Conservation (phyloP, 164 flowering plant genomes). For the Paratinospora sagittata region DNA sequence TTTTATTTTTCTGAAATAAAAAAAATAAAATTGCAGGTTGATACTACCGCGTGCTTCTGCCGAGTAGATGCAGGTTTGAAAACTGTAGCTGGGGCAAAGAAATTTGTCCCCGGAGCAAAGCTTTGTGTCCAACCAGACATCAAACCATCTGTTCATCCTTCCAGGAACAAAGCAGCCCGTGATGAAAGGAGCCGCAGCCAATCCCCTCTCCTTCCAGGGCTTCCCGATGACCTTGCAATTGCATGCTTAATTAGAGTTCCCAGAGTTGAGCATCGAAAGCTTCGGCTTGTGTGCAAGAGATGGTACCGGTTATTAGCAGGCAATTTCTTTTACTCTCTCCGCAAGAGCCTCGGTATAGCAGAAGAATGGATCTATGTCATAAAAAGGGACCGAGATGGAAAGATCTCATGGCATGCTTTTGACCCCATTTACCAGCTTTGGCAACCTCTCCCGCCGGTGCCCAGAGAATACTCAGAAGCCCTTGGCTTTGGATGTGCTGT, state of each 20-base stretch:
- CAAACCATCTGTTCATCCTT: slow-evolving; percentile 69
- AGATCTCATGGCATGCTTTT: slow-evolving; percentile 81
- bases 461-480: slow-evolving; percentile 63
- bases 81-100: slow-evolving; percentile 79
- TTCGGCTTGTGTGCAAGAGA: slow-evolving; percentile 82
- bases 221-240: slow-evolving; percentile 95
- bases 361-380: slow-evolving; percentile 87
- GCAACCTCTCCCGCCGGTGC: slow-evolving; percentile 88
- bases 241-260: slow-evolving; percentile 84
- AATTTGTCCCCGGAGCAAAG: slow-evolving; percentile 67
- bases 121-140: slow-evolving; percentile 68
- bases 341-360: slow-evolving; percentile 61
- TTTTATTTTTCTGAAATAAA: neutral
- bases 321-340: slow-evolving; percentile 69
- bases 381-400: slow-evolving; percentile 69
- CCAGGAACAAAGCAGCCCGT: slow-evolving; percentile 43
- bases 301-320: slow-evolving; percentile 76
- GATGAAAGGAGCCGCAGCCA: slow-evolving; percentile 49
- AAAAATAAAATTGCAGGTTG: slow-evolving; percentile 46
- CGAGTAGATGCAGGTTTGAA: slow-evolving; percentile 76
- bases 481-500: slow-evolving; percentile 83
- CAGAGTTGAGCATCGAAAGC: slow-evolving; percentile 61
- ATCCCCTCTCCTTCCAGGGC: slow-evolving; percentile 78
- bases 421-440: slow-evolving; percentile 77
- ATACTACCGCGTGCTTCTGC: slow-evolving; percentile 71